Evolutionary conservation across 2,329 filamentous ascomycete genomes (phyloP).

Genomic region (Sclerotinia borealis): DNA sequence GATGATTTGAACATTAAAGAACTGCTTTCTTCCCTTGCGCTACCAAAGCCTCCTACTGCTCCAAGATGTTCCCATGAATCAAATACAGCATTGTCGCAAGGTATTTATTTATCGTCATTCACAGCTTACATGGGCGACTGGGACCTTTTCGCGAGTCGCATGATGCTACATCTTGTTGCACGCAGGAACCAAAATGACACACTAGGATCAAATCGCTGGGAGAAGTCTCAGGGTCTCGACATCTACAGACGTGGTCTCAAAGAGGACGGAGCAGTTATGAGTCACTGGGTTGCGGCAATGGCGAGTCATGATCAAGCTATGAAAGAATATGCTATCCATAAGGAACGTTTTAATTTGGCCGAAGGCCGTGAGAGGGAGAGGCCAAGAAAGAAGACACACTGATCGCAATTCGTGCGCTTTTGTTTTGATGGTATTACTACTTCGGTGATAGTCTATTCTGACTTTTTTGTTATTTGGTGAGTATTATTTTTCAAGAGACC

Average conservation of each 20-base stretch:
- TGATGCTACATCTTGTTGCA: conserved; percentile 51
- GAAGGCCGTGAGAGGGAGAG: conserved; percentile 25
- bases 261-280: conserved; percentile 58
- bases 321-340: conserved; percentile 48
- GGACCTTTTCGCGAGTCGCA: conserved; percentile 44
- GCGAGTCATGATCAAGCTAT: conserved; percentile 55
- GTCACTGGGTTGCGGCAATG: conserved; percentile 54
- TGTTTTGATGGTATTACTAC: not conserved
- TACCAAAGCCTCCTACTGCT: conserved; percentile 43
- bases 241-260: conserved; percentile 55
- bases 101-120: conserved; percentile 48
- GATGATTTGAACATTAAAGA: conserved; percentile 40
- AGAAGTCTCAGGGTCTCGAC: conserved; percentile 40
- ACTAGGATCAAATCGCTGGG: conserved; percentile 37
- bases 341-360: conserved; percentile 39
- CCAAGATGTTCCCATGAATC: conserved; percentile 31
- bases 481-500: conserved; percentile 3
- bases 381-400: conserved; percentile 16
- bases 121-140: conserved; percentile 48
- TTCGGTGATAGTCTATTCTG: not conserved
- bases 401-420: not conserved
- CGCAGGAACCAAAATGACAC: conserved; percentile 39
- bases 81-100: conserved; percentile 34
- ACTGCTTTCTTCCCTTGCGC: conserved; percentile 45
- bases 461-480: not conserved